Base-by-base conservation (phyloP, 1,139 yeast species). In the Magnusiomyces magnusii region DNA sequence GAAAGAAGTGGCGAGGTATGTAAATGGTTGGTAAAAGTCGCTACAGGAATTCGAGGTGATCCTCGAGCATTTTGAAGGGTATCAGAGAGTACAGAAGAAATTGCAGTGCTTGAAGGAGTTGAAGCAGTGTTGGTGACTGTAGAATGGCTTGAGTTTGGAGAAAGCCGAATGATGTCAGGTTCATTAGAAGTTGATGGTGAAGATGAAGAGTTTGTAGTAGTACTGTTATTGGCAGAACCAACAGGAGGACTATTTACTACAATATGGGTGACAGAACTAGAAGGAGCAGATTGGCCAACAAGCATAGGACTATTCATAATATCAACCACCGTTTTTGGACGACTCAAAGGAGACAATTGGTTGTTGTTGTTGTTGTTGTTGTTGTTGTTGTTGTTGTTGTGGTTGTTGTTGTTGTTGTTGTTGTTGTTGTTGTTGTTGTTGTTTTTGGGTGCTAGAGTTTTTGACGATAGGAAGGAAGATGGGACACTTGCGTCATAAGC, bases 271-370 rank as follows among this genome's bases (percentile, higher is more conserved):
- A 54, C 54, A 21, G 62, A 60, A 44, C 59, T 60, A 17, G 58
- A 60, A 2, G 60, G 62, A 54, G 58, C 62, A 27, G 62, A 49
- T n/a, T 63, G 65, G 13, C 63, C 63, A 2, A 59, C 55, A 21
- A 63, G 57, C 21, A 59, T 51, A 13, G 64, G 62, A 53, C 62
- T 59, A 36, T 54, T 54, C 47, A 44, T 51, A 15, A 47, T 24
- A 24, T 24, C 52, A 7, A 31, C 36, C 36, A 31, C 36, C 17
- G 53, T 34, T 15, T 57, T 47, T 5, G 58, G 60, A 19, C 58
- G 51, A 24, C 50, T 27, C 25, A 31, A 9, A 42, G 57, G 59
- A 7, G 36, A 31, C 10, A 31, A 7, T 31, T 31, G 36, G 13
- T 31, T 1, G 51, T 25, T 2, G 50, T 47, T 23, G 51, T 28